Evolutionary conservation across 495 filamentous ascomycete species (phyloP), one percentile per base, ranked within the genome.

Genomic region (Wilcoxina mikolae): DNA sequence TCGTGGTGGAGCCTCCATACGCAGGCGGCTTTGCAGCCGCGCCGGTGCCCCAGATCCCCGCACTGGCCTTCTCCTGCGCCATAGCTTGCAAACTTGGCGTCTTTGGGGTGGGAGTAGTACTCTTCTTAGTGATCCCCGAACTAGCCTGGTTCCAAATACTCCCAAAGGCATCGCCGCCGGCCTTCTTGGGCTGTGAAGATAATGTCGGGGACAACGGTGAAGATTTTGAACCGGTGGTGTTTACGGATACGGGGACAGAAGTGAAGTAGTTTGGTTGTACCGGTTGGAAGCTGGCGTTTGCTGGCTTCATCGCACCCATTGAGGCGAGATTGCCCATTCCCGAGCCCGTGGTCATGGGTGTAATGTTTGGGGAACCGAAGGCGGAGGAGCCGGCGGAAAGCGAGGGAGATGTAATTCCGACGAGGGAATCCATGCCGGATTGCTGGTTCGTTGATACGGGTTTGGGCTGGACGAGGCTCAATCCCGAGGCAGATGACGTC

Each of bases 51-150:
- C 93, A 98, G 60, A 98, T 85, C 1, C 89, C 88, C 1, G 87
- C 86, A 66, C 80, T 88, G 35, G 87, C 86, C 73, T 94, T 95
- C 68, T 95, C 85, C 73, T 94, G 94, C 41, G 87, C 90, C 72
- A 98, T 83, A 65, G 89, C 85, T 20, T 87, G 87, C 58, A 98
- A 73, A 56, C 81, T 84, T 43, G 78, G 78, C 5, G 86, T 83
- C 57, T 84, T 84, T 55, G 75, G 78, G 0, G 76, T 68, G 3
- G 71, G 71, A 11, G 73, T 70, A 2, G 80, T 77, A 38, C 70
- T 73, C 23, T 75, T 71, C 70, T 95, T 98, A 71, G 87, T 85
- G 46, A 89, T 72, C 33, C 86, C 85, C 11, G 75, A 78, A 46
- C 83, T 85, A 25, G 85, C 82, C 46, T 82, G 74, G 25, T 76